Evolutionary conservation across 768 basidiomycete genomes (phyloP), one percentile per base, ranked within the genome.

Genomic region (Suillus americanus): DNA sequence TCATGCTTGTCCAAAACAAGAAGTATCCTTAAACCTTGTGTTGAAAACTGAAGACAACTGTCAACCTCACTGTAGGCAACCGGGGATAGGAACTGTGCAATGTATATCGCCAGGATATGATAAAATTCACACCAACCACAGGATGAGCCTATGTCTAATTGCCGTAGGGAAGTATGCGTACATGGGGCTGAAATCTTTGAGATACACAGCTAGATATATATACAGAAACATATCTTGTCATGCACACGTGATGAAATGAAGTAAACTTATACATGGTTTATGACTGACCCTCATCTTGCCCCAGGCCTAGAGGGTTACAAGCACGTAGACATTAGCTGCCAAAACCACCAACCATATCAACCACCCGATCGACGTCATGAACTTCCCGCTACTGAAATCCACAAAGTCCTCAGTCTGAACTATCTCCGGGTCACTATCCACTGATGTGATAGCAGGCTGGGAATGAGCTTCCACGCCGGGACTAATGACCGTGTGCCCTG

Each of bases 261-360:
- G 28, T 3, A 28, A 9, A 25, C 14, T 8, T 16, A 30, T 28
- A 18, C 1, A n/a, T 20, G 12, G 10, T 33, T 40, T 57, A 12
- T 23, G 12, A 16, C 45, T 65, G 73, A 18, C 8, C 30, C 38
- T 30, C 40, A 23, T 66, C 68, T 63, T 76, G 56, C 8, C 84
- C 83, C 70, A 82, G 67, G 5, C 74, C 83, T 50, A 94, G 77
- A 94, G 77, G 45, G 82, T 82, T 13, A 87, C 81, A 64, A 96
- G 81, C 5, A 89, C 92, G 72, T 95, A 95, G 37, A 84, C 70
- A 69, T 96, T 94, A 33, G 93, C 94, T 9, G 83, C 76, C 9
- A 89, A 73, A 28, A 95, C 79, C 6, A 93, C 67, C 13, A 88
- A 68, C 82, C 89, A 94, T 37, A 94, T 85, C 20, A 77, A 18